These are phyloP conservation scores for Lipomyces yamanashiensis DNA, from an alignment of 805 yeast genomes.

Conservation along the genomic window DNA sequence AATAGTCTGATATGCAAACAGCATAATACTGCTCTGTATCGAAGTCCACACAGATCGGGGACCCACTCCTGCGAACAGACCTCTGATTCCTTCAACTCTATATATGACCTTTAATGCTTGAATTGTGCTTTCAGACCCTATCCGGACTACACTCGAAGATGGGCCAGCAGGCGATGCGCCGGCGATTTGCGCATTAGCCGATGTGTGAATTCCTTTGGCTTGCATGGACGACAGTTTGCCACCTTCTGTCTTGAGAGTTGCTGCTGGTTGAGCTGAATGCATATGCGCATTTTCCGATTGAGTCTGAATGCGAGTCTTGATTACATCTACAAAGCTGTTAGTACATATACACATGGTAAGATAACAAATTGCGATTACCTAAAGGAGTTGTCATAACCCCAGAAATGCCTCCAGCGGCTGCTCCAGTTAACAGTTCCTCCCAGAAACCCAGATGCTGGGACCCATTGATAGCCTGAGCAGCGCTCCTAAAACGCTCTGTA, in stretches of 20 bases:
- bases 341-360: neutral
- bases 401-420: slow-evolving; percentile 93
- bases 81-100: slow-evolving; percentile 72
- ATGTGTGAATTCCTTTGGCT: slow-evolving; percentile 3
- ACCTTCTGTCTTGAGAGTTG: neutral
- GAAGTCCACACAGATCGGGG: slow-evolving; percentile 98
- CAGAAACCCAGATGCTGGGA: slow-evolving; percentile 46
- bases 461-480: slow-evolving; percentile 44
- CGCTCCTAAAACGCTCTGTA: slow-evolving; percentile 42
- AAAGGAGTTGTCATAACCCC: slow-evolving; percentile 88
- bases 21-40: slow-evolving; percentile 91
- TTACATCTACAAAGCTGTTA: slow-evolving; percentile 56
- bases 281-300: slow-evolving; percentile 51
- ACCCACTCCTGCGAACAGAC: slow-evolving; percentile 92
- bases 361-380: slow-evolving; percentile 43
- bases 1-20: slow-evolving; percentile 80
- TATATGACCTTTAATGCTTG: slow-evolving; percentile 62
- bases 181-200: slow-evolving; percentile 6
- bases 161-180: slow-evolving; percentile 37
- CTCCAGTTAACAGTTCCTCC: slow-evolving; percentile 83
- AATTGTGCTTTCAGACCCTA: slow-evolving; percentile 36
- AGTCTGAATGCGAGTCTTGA: slow-evolving; percentile 92
- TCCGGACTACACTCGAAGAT: slow-evolving; percentile 31
- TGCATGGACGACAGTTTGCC: neutral
- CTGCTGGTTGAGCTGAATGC: neutral